These are phyloP conservation scores for Penstemon eatonii DNA, from an alignment of 257 asterid species.

Conservation along the genomic window DNA sequence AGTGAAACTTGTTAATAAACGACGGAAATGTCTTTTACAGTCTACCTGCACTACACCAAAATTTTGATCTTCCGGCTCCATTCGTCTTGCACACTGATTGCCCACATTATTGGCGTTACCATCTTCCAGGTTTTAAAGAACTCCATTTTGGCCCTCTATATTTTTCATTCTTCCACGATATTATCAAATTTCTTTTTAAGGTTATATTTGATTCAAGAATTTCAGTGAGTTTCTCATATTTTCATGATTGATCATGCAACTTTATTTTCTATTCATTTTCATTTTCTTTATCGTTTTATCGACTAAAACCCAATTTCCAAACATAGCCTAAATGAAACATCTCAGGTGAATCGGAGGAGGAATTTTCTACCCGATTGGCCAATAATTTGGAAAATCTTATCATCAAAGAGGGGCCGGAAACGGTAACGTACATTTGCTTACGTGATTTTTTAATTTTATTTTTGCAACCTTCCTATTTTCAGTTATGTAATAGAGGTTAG, in stretches of 20 bases:
- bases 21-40: conserved; percentile 36
- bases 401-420: conserved; percentile 94
- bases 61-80: conserved; percentile 89
- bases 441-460: conserved; percentile 1
- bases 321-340: neutral
- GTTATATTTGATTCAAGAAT: too few relatives aligned
- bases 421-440: conserved; percentile 48
- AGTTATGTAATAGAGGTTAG: neutral
- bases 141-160: neutral
- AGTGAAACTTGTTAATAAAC: conserved; percentile 5
- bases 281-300: too few relatives aligned
- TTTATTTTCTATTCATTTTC: too few relatives aligned
- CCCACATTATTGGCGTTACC: conserved; percentile 98
- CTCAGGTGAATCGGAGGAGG: conserved; percentile 93
- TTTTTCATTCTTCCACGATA: conserved; percentile 3
- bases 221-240: too few relatives aligned
- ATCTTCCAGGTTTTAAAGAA: conserved; percentile 63
- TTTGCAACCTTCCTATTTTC: neutral
- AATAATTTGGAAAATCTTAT: conserved; percentile 83
- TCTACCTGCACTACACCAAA: conserved; percentile 84
- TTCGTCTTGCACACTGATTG: conserved; percentile 92
- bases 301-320: too few relatives aligned
- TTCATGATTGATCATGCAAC: too few relatives aligned
- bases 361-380: conserved; percentile 90
- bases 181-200: neutral